Evolutionary conservation across 2,329 filamentous ascomycete genomes (phyloP), one percentile per base, ranked within the genome.

Genomic region (Whalleya microplaca): DNA sequence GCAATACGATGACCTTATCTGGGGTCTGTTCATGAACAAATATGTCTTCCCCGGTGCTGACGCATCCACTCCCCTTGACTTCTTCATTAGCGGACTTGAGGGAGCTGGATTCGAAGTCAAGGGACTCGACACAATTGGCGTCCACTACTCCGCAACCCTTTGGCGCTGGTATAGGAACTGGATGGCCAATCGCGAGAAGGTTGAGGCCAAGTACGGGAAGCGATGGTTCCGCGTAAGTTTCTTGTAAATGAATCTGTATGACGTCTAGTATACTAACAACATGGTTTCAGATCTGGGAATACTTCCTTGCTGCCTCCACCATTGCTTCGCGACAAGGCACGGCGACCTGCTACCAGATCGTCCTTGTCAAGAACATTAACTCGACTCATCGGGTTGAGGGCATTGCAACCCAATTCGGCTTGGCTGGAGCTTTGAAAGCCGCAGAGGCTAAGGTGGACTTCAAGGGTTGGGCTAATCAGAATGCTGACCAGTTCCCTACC

Each of bases 1-100:
- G 95, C 95, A 98, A 77, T 98, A 96, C 72, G 93, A 98, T 82
- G 94, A 98, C 78, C 84, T 97, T 49, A 90, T 94, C 75, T 98
- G 95, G 95, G 95, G 95, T 73, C 84, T 98, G 45, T 98, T 97
- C 84, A 96, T 98, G 92, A 98, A 98, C 88, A 97, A 96, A 81
- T 96, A 98, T 77, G 84, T 98, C 75, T 98, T 98, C 85, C 95
- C 93, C 32, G 95, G 95, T 73, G 95, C 95, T 49, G 95, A 98
- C 73, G 95, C 95, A 50, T 96, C 91, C 43, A 96, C 92, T 56
- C 95, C 95, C 49, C 86, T 99, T 47, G 92, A 91, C 66, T 95
- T 88, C 77, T 91, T 95, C 69, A 81, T 96, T 67, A 86, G 92
- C 75, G 87, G 86, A 72, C 84, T 97, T 19, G 95, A 99, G 80